Conservation (phyloP, 495 filamentous ascomycete species). For the Penicillium robsamsonii region DNA sequence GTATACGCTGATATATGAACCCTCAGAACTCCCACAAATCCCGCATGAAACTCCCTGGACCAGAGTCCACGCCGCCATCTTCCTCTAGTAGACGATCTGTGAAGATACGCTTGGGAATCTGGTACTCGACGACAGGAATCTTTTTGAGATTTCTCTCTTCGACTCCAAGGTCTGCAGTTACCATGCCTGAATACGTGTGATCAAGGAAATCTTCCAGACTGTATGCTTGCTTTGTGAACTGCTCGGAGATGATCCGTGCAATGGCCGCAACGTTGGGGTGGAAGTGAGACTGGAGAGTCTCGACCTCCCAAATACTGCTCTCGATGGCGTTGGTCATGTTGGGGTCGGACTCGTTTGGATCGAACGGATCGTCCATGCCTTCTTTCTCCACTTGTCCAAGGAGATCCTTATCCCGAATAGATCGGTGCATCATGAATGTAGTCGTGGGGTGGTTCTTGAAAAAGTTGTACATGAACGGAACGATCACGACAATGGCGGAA, state of each 20-base stretch:
- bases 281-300: conserved; percentile 86
- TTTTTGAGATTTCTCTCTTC: conserved; percentile 75
- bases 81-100: conserved; percentile 45
- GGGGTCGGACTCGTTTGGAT: conserved; percentile 71
- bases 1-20: conserved; percentile 12
- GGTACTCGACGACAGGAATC: conserved; percentile 82
- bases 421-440: conserved; percentile 93
- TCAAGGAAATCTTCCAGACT: conserved; percentile 94
- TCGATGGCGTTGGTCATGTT: conserved; percentile 84
- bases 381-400: conserved; percentile 57
- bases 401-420: conserved; percentile 54
- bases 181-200: conserved; percentile 85
- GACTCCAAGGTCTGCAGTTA: conserved; percentile 69
- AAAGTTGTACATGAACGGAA: conserved; percentile 95
- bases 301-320: conserved; percentile 92
- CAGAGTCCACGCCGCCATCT: conserved; percentile 44
- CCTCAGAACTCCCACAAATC: conserved; percentile 41
- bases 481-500: conserved; percentile 77
- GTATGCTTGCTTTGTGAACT: conserved; percentile 95
- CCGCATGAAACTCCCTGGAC: conserved; percentile 38
- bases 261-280: conserved; percentile 96
- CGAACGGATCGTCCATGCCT: conserved; percentile 79
- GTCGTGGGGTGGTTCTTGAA: conserved; percentile 86
- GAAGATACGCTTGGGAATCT: conserved; percentile 90
- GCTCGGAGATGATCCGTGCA: conserved; percentile 89